Percentiles rank a stretch among this genome's conserved stretches.
These are phyloP conservation scores for Monosporascus sp. DNA, from an alignment of 2,329 filamentous ascomycete genomes.

Conservation along the genomic window DNA sequence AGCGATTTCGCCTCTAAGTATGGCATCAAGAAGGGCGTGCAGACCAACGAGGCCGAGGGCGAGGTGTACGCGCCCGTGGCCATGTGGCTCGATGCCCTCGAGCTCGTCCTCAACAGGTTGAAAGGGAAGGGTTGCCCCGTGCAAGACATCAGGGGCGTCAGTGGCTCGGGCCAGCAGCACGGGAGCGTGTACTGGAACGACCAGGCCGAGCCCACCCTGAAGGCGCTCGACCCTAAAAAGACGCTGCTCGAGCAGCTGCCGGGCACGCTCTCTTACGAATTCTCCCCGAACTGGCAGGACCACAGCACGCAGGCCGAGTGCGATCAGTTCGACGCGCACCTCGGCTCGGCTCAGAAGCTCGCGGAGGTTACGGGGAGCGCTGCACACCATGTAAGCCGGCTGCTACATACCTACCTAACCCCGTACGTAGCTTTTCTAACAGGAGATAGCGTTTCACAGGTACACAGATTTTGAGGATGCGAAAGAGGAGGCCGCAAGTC, in stretches of 20 bases:
- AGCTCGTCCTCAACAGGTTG: slow-evolving; percentile 74
- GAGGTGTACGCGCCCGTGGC: slow-evolving; percentile 92
- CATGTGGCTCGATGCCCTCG: slow-evolving; percentile 90
- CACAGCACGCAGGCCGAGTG: slow-evolving; percentile 90
- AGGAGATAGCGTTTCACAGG: slow-evolving; percentile 78
- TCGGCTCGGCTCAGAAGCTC: slow-evolving; percentile 64
- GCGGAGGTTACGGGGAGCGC: slow-evolving; percentile 83
- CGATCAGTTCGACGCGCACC: slow-evolving; percentile 72
- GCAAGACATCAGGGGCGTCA: slow-evolving; percentile 70
- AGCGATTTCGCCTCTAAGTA: slow-evolving; percentile 70
- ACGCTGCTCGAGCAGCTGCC: slow-evolving; percentile 68
- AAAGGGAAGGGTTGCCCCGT: slow-evolving; percentile 68
- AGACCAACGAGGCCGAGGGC: slow-evolving; percentile 72
- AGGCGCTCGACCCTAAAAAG: slow-evolving; percentile 52
- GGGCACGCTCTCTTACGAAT: slow-evolving; percentile 73
- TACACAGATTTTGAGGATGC: slow-evolving; percentile 90
- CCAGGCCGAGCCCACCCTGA: slow-evolving; percentile 62
- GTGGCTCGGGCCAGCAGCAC: slow-evolving; percentile 94
- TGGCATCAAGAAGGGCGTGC: slow-evolving; percentile 81
- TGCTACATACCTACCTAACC: background rate
- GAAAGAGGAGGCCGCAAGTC: slow-evolving; percentile 71
- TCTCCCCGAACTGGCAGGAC: slow-evolving; percentile 97
- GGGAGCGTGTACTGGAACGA: slow-evolving; percentile 91
- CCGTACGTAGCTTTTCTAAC: slow-evolving; percentile 2
- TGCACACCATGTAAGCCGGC: slow-evolving; percentile 77